A percentile compares a stretch with the other conserved stretches of the same genome.
These are phyloP conservation scores for Solanum tacnaense DNA, from an alignment of 257 asterid species.

Conservation along the genomic window DNA sequence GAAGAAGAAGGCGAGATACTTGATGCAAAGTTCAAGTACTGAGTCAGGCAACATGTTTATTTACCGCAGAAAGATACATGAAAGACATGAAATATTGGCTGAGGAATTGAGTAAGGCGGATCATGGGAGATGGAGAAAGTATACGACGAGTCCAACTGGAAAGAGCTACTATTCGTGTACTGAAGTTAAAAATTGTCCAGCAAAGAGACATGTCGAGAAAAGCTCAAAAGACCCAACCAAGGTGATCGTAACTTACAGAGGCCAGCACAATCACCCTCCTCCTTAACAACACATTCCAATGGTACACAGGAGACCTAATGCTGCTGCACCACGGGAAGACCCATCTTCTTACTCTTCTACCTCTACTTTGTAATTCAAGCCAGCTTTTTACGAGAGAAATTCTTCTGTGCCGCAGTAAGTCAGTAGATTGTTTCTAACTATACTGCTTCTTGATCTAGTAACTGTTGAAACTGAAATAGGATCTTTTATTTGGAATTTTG, in stretches of 20 bases:
- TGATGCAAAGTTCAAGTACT: background rate
- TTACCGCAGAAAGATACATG: background rate
- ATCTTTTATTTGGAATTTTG: background rate
- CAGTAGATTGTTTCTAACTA: background rate
- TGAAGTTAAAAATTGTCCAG: background rate
- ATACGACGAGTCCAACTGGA: background rate
- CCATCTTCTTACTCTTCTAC: background rate
- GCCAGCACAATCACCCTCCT: background rate
- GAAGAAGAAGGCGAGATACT: background rate
- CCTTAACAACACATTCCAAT: background rate
- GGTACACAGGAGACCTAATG: background rate
- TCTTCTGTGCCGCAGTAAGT: background rate
- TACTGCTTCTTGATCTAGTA: background rate
- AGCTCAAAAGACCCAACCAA: background rate
- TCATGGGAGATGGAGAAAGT: background rate
- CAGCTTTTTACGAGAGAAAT: background rate
- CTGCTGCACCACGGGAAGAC: background rate
- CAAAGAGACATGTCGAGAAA: background rate
- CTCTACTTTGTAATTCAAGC: background rate
- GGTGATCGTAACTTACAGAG: background rate
- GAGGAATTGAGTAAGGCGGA: slow-evolving; percentile 1
- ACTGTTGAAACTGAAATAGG: background rate
- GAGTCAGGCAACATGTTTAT: background rate
- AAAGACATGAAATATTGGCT: background rate
- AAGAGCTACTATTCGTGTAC: background rate